Percentiles rank a stretch among this genome's conserved stretches.
These are phyloP conservation scores for Xylaria bambusicola DNA, from an alignment of 495 filamentous ascomycete genomes.

Conservation along the genomic window DNA sequence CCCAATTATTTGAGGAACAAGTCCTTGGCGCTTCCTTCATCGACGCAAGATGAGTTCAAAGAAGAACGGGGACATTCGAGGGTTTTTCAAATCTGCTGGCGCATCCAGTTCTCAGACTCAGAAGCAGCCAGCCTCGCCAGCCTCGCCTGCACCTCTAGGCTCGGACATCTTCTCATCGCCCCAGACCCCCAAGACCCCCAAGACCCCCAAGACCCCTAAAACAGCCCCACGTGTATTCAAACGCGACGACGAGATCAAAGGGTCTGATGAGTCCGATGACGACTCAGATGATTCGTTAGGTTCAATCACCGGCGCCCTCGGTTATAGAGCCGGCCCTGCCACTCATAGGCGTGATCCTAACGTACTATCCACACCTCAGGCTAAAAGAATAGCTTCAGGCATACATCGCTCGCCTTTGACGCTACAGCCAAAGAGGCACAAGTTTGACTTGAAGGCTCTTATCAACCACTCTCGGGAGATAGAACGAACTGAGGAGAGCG, in stretches of 20 bases:
- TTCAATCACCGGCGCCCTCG: slow-evolving; percentile 28
- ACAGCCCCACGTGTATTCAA: slow-evolving; percentile 28
- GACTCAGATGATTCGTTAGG: slow-evolving; percentile 52
- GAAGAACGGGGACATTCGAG: slow-evolving; percentile 34
- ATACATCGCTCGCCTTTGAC: slow-evolving; percentile 46
- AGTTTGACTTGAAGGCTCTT: slow-evolving; percentile 66
- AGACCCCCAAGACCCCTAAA: no score
- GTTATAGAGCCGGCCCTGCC: slow-evolving; percentile 23
- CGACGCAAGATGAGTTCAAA: slow-evolving; percentile 11
- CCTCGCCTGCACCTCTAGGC: slow-evolving; percentile 14
- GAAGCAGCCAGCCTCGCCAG: no score
- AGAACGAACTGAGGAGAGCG: slow-evolving; percentile 57
- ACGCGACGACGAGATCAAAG: slow-evolving; percentile 56
- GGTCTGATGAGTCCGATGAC: slow-evolving; percentile 69
- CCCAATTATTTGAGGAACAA: no score
- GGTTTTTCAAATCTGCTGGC: slow-evolving; percentile 34
- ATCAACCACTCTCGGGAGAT: slow-evolving; percentile 61
- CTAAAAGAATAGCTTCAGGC: slow-evolving; percentile 41
- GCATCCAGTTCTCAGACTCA: slow-evolving; percentile 18
- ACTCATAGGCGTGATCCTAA: slow-evolving; percentile 26
- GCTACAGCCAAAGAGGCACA: slow-evolving; percentile 57
- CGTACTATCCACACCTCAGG: slow-evolving; percentile 36
- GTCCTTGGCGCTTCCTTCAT: not conserved
- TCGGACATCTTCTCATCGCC: slow-evolving; percentile 27
- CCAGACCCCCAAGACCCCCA: slow-evolving; percentile 34